These are phyloP conservation scores for Nectriaceae sp. DNA, from an alignment of 2,329 filamentous ascomycete species.

Conservation along the genomic window DNA sequence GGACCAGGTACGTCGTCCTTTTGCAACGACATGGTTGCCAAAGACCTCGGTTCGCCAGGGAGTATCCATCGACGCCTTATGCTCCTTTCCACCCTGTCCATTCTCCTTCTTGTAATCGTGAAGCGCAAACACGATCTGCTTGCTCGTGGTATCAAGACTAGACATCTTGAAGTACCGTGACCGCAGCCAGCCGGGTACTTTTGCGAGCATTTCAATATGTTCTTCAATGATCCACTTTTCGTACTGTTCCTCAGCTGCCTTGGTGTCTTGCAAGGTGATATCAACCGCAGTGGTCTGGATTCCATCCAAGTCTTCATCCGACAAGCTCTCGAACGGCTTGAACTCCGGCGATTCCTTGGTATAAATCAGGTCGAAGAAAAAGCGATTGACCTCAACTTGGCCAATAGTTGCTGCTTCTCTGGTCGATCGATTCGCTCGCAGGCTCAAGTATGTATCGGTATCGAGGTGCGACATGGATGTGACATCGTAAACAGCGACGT, in stretches of 20 bases:
- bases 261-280: conserved; percentile 53
- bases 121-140: conserved; percentile 61
- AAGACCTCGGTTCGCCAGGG: conserved; percentile 62
- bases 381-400: conserved; percentile 65
- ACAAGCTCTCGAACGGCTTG: conserved; percentile 58
- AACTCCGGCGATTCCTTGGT: conserved; percentile 59
- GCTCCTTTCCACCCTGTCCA: conserved; percentile 65
- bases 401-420: conserved; percentile 57
- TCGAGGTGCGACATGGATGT: conserved; percentile 71
- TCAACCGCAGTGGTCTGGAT: conserved; percentile 65
- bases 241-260: conserved; percentile 54
- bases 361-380: conserved; percentile 68
- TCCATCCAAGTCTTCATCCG: conserved; percentile 59
- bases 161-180: conserved; percentile 71
- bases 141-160: conserved; percentile 56
- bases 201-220: conserved; percentile 70
- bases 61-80: conserved; percentile 64
- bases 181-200: conserved; percentile 77
- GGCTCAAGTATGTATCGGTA: conserved; percentile 67
- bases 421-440: conserved; percentile 59
- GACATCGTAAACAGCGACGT: conserved; percentile 81
- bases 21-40: conserved; percentile 57
- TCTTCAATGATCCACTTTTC: conserved; percentile 75
- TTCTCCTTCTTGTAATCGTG: conserved; percentile 73
- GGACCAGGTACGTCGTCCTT: conserved; percentile 62